Evolutionary conservation across 345 rosid genomes (phyloP).

Genomic region (Mercurialis annua): DNA sequence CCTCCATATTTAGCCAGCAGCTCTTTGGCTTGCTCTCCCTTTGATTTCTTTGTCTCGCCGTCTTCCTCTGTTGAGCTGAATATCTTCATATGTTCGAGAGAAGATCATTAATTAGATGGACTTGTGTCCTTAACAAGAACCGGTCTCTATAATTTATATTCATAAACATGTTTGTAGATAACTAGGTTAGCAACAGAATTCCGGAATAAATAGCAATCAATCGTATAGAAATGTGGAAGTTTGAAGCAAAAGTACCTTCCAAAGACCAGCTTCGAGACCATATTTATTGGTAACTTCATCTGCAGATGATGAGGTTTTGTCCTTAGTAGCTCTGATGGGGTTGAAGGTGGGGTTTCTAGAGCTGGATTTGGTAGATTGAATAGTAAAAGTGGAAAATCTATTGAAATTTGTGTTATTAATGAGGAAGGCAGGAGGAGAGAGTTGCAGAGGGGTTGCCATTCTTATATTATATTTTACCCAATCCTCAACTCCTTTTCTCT

Average conservation of each 20-base stretch:
- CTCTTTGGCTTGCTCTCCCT: slow-evolving; percentile 77
- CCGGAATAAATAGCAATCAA: not conserved
- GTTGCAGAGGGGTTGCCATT: slow-evolving; percentile 45
- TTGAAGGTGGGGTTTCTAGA: slow-evolving; percentile 39
- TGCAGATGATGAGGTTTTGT: slow-evolving; percentile 50
- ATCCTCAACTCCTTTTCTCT: not conserved
- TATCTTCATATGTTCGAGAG: slow-evolving; percentile 55
- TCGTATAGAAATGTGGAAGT: not conserved
- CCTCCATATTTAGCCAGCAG: slow-evolving; percentile 77
- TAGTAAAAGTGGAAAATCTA: slow-evolving; percentile 21
- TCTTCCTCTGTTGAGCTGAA: slow-evolving; percentile 64
- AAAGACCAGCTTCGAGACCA: slow-evolving; percentile 89
- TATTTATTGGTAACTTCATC: slow-evolving; percentile 81
- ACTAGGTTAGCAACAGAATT: not conserved
- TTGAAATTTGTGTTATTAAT: slow-evolving; percentile 20
- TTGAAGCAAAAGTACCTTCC: slow-evolving; percentile 54
- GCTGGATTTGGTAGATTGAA: slow-evolving; percentile 27
- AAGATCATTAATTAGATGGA: no score
- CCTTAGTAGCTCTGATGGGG: slow-evolving; percentile 53
- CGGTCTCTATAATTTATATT: no score
- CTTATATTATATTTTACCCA: not conserved
- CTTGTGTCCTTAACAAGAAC: no score
- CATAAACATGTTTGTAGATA: not conserved
- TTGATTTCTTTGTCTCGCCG: slow-evolving; percentile 50
- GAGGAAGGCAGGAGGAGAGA: slow-evolving; percentile 22